These are phyloP conservation scores for Pyricularia grisea DNA, from an alignment of 2,329 filamentous ascomycete genomes.

Conservation along the genomic window DNA sequence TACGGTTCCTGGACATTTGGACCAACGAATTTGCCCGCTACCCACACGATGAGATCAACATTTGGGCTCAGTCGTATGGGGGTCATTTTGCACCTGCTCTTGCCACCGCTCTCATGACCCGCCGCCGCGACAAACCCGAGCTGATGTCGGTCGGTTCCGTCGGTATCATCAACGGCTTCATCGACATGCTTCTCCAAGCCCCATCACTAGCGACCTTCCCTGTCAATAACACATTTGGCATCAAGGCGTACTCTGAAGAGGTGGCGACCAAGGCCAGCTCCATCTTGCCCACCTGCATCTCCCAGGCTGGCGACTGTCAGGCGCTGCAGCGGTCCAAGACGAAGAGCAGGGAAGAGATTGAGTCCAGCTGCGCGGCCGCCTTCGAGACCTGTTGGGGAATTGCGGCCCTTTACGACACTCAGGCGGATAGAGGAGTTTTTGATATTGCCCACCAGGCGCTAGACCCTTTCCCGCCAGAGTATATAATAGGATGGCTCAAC, in stretches of 20 bases:
- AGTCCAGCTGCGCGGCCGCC: background rate
- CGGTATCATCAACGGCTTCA: slow-evolving; percentile 48
- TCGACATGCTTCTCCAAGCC: slow-evolving; percentile 34
- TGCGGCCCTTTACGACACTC: background rate
- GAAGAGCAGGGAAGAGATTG: background rate
- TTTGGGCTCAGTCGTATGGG: slow-evolving; percentile 46
- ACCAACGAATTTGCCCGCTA: slow-evolving; percentile 55
- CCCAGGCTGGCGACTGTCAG: background rate
- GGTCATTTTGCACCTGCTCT: slow-evolving; percentile 51
- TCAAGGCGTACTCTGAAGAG: slow-evolving; percentile 6
- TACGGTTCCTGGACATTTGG: slow-evolving; percentile 57
- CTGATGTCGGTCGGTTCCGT: slow-evolving; percentile 42
- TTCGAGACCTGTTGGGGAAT: background rate
- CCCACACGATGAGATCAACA: slow-evolving; percentile 40
- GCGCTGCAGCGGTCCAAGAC: background rate
- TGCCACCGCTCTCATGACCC: slow-evolving; percentile 43
- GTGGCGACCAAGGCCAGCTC: background rate
- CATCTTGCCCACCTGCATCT: background rate
- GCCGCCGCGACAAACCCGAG: slow-evolving; percentile 26
- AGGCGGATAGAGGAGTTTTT: slow-evolving; percentile 20
- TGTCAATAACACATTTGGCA: slow-evolving; percentile 31
- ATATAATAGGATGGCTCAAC: slow-evolving; percentile 44
- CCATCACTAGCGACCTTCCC: slow-evolving; percentile 32
- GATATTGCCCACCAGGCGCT: slow-evolving; percentile 40
- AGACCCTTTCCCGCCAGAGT: slow-evolving; percentile 39